Percentiles rank a stretch among this genome's conserved stretches.
These are phyloP conservation scores for Pistacia atlantica DNA, from an alignment of 345 rosid genomes.

Conservation along the genomic window DNA sequence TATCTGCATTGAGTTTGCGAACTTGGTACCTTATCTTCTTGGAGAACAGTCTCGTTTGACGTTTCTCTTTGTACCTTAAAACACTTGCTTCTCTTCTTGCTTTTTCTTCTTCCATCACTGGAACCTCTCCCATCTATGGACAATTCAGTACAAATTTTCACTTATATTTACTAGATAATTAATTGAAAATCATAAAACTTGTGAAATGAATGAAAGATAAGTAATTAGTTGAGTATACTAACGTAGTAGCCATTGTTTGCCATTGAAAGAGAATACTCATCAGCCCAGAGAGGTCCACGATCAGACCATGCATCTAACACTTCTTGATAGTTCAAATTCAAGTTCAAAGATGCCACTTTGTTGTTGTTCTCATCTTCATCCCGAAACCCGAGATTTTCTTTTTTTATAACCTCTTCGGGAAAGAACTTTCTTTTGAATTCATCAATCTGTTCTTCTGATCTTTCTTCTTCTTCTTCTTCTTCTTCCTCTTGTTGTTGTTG, in stretches of 20 bases:
- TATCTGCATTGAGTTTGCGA: conserved; percentile 77
- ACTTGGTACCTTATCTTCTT: conserved; percentile 86
- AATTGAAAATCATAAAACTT: too few species aligned
- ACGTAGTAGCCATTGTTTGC: conserved; percentile 43
- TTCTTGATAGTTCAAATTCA: conserved; percentile 76
- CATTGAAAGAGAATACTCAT: conserved; percentile 34
- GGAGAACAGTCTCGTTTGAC: conserved; percentile 65
- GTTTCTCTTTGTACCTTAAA: conserved; percentile 75
- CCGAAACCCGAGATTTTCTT: conserved; percentile 38
- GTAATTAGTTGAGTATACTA: conserved; percentile 25
- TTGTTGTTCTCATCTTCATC: conserved; percentile 41
- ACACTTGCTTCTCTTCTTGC: conserved; percentile 79
- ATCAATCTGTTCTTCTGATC: conserved; percentile 13
- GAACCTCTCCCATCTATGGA: conserved; percentile 65
- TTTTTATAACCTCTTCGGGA: conserved; percentile 30
- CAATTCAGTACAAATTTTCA: not conserved
- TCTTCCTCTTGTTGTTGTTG: conserved; percentile 31
- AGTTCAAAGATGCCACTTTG: conserved; percentile 41
- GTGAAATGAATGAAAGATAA: not conserved
- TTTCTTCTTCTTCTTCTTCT: conserved; percentile 20
- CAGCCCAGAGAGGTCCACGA: conserved; percentile 46
- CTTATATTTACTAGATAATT: too few species aligned
- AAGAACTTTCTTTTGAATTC: conserved; percentile 1
- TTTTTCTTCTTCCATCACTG: conserved; percentile 69
- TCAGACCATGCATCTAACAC: conserved; percentile 76